Evolutionary conservation across 306 rosid species (phyloP).

Genomic region (Acmispon strigosus): DNA sequence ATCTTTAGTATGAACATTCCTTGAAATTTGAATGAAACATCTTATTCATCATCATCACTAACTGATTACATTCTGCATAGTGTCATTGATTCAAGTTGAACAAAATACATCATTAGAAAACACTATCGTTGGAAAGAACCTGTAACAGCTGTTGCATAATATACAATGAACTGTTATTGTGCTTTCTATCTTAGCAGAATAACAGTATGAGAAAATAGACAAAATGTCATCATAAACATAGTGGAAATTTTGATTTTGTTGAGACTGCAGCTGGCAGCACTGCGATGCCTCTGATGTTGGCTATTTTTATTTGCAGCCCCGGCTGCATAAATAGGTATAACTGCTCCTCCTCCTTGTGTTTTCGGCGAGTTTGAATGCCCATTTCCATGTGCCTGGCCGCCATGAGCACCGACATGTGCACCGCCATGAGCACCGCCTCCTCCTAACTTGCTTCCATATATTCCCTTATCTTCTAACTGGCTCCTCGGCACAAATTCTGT

Average conservation of each 20-base stretch:
- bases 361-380: neutral
- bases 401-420: slow-evolving; percentile 13
- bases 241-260: slow-evolving; percentile 18
- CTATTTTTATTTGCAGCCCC: slow-evolving; percentile 49
- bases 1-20: neutral
- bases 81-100: neutral
- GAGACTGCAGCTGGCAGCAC: slow-evolving; percentile 39
- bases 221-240: slow-evolving; percentile 26
- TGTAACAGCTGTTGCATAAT: neutral
- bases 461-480: slow-evolving; percentile 16
- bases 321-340: slow-evolving; percentile 55
- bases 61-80: neutral
- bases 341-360: slow-evolving; percentile 19
- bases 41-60: slow-evolving; percentile 3
- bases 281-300: slow-evolving; percentile 27
- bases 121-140: neutral
- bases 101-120: neutral
- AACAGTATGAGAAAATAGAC: slow-evolving; percentile 26
- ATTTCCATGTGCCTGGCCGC: slow-evolving; percentile 29
- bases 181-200: slow-evolving; percentile 14
- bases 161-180: neutral
- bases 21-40: neutral
- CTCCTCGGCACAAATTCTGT: slow-evolving; percentile 34
- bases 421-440: slow-evolving; percentile 28
- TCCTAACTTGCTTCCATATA: slow-evolving; percentile 30